phyloP scores from a whole-genome alignment of 192 early-diverging fungal species.

The Coemansia sp. region DNA sequence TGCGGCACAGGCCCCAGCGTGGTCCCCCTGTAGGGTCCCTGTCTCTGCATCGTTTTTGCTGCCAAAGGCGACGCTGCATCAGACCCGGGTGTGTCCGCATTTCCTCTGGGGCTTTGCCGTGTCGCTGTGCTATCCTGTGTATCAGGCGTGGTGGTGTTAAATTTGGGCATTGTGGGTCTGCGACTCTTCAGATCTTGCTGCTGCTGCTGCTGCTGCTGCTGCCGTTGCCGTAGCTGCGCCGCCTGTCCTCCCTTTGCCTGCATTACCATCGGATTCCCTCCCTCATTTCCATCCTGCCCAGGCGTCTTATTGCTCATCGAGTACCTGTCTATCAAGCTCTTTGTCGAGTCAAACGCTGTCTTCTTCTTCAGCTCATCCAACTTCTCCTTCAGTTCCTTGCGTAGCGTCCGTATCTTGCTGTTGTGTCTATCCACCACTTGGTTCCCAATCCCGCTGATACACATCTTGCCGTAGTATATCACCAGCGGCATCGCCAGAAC shows the following conservation, averaged over 20 bases:
- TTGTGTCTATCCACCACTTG: constrained; percentile 33
- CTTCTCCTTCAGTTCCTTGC: constrained; percentile 68
- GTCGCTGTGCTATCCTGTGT: constrained; percentile 56
- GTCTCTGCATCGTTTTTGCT: constrained; percentile 9
- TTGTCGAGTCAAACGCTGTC: constrained; percentile 88
- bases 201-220: not conserved
- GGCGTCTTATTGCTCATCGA: constrained; percentile 53
- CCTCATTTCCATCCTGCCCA: constrained; percentile 3
- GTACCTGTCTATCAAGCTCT: constrained; percentile 87
- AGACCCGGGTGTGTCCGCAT: constrained; percentile 47
- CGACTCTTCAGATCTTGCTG: constrained; percentile 34
- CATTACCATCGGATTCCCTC: not conserved
- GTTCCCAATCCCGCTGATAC: constrained; percentile 24
- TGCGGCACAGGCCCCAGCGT: constrained; percentile 7
- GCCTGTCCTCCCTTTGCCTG: constrained; percentile 1
- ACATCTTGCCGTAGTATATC: constrained; percentile 45
- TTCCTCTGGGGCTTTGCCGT: not conserved
- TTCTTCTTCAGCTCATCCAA: constrained; percentile 96
- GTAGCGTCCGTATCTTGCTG: constrained; percentile 35
- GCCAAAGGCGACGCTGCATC: constrained; percentile 65
- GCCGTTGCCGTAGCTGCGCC: constrained; percentile 9
- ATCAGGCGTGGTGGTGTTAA: constrained; percentile 72
- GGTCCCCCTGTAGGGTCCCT: not conserved
- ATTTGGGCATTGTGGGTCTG: constrained; percentile 37
- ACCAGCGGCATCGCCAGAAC: constrained; percentile 27